phyloP scores from a whole-genome alignment of 2,329 filamentous ascomycete species.

The Fusarium torreyae region DNA sequence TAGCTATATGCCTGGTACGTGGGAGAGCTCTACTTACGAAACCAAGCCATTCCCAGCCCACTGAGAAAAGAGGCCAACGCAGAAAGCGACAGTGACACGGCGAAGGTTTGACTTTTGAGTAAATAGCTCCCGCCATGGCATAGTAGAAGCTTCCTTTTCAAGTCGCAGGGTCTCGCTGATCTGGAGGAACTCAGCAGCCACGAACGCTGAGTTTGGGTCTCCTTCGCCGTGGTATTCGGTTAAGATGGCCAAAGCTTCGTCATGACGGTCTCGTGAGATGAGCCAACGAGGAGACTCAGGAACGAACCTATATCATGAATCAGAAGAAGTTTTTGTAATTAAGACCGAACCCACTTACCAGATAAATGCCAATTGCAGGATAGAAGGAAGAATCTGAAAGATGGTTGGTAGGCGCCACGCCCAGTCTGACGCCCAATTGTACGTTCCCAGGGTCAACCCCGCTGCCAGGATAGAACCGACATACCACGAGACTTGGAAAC shows the following conservation, averaged over 20 bases:
- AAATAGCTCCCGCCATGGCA: constrained; percentile 43
- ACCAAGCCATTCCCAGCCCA: constrained; percentile 38
- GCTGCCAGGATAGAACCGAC: constrained; percentile 27
- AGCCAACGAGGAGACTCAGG: constrained; percentile 45
- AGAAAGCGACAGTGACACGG: constrained; percentile 47
- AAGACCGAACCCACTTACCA: background rate
- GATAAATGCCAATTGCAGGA: constrained; percentile 24
- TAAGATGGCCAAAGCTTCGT: constrained; percentile 36
- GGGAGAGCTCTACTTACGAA: background rate
- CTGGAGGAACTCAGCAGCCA: constrained; percentile 35
- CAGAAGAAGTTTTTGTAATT: too few species aligned
- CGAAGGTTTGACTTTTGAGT: constrained; percentile 49
- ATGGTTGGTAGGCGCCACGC: constrained; percentile 64
- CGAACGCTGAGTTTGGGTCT: constrained; percentile 22
- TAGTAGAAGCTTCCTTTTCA: constrained; percentile 36
- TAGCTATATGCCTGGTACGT: background rate
- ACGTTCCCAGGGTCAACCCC: constrained; percentile 57
- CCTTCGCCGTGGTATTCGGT: constrained; percentile 41
- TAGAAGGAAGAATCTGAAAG: constrained; percentile 57
- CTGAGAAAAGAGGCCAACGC: constrained; percentile 34
- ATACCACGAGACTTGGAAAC: constrained; percentile 22
- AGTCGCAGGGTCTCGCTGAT: constrained; percentile 38
- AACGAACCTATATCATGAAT: constrained; percentile 15
- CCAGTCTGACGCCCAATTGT: constrained; percentile 56
- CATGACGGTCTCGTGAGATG: constrained; percentile 41